Percentiles rank a stretch among this genome's conserved stretches.
phyloP scores from a whole-genome alignment of 2,329 filamentous ascomycete species.

The Xylaria sp. region DNA sequence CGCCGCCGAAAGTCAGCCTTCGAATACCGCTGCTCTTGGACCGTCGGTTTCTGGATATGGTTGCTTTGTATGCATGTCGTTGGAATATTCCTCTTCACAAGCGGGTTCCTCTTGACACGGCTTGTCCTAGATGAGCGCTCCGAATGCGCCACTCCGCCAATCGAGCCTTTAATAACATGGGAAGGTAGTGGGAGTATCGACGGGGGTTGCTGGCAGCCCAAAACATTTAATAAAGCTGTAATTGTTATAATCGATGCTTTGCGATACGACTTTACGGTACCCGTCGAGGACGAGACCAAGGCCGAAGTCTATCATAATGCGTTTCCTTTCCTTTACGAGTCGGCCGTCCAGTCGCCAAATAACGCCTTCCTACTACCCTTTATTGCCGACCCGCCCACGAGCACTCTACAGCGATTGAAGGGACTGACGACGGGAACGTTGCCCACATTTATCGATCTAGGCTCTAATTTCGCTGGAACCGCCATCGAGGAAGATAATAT shows the following conservation, averaged over 20 bases:
- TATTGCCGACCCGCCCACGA: constrained; percentile 95
- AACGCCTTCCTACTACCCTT: constrained; percentile 94
- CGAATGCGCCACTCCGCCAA: constrained; percentile 74
- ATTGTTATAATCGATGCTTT: constrained; percentile 92
- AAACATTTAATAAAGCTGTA: constrained; percentile 90
- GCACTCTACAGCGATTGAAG: constrained; percentile 91
- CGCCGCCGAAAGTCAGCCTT: constrained; percentile 60
- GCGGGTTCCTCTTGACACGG: constrained; percentile 91
- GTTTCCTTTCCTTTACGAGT: constrained; percentile 87
- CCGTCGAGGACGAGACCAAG: constrained; percentile 67
- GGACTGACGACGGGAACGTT: constrained; percentile 94
- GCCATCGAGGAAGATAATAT: constrained; percentile 93
- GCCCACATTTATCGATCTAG: constrained; percentile 92
- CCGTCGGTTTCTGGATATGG: constrained; percentile 75
- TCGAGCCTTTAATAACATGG: constrained; percentile 62
- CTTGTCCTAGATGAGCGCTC: constrained; percentile 82
- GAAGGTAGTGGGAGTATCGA: constrained; percentile 58
- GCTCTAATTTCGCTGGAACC: constrained; percentile 94
- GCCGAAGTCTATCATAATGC: constrained; percentile 83
- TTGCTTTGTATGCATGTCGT: constrained; percentile 78
- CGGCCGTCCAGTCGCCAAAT: constrained; percentile 75
- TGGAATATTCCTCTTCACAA: constrained; percentile 92
- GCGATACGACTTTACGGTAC: constrained; percentile 96
- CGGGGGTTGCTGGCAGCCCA: constrained; percentile 94
- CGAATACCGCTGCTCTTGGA: constrained; percentile 67